These are phyloP conservation scores for Yamadazyma aaseri DNA, from an alignment of 1,139 yeast genomes.

Conservation along the genomic window DNA sequence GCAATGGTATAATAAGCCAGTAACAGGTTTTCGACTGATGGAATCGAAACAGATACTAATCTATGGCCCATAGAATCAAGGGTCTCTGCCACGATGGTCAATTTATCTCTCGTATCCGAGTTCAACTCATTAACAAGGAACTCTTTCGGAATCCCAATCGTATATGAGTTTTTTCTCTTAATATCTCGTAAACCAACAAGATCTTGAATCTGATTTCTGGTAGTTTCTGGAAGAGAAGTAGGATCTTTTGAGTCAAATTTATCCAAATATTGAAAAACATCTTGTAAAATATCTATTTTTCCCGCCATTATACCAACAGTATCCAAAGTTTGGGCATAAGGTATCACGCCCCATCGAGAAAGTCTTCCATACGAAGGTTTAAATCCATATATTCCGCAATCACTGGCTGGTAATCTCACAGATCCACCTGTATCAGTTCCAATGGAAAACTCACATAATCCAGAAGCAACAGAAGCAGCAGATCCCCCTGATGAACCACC, in stretches of 20 bases:
- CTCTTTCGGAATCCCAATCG: conserved; percentile 74
- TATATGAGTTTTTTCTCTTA: conserved; percentile 20
- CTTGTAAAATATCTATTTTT: conserved; percentile 39
- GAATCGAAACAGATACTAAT: conserved; percentile 64
- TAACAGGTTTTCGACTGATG: conserved; percentile 63
- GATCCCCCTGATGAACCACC: conserved; percentile 98
- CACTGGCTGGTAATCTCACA: conserved; percentile 86
- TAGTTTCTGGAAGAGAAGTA: conserved; percentile 52
- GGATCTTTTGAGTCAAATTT: conserved; percentile 74
- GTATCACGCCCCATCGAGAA: conserved; percentile 87
- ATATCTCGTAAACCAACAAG: conserved; percentile 6
- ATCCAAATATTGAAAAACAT: conserved; percentile 59
- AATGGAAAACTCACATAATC: conserved; percentile 59
- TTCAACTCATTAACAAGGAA: conserved; percentile 58
- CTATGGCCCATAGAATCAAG: conserved; percentile 53
- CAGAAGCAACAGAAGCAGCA: conserved; percentile 85
- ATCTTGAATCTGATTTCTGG: conserved; percentile 28
- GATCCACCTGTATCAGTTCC: conserved; percentile 99
- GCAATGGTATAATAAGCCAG: conserved; percentile 86
- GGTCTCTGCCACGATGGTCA: conserved; percentile 44
- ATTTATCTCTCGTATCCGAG: conserved; percentile 40
- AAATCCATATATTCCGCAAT: conserved; percentile 79
- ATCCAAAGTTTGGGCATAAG: conserved; percentile 93
- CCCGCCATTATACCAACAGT: conserved; percentile 82
- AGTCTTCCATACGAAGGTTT: conserved; percentile 92